These are phyloP conservation scores for Phytopythium sindhum DNA, from an alignment of 352 stramenopile genomes.

Conservation along the genomic window DNA sequence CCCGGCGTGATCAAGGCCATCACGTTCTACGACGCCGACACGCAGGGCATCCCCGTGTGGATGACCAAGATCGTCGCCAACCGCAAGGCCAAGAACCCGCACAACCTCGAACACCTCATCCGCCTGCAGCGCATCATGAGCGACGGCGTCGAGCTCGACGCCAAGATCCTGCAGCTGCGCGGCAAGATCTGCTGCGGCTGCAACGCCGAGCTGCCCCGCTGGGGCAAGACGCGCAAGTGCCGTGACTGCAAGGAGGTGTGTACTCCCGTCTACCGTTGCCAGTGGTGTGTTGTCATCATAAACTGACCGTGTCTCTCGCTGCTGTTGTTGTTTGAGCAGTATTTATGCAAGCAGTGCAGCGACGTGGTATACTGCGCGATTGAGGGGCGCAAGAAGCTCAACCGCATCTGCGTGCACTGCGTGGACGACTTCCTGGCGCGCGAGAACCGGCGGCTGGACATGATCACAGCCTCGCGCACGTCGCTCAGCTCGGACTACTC, in stretches of 20 bases:
- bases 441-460: constrained; percentile 23
- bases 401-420: constrained; percentile 66
- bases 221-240: constrained; percentile 42
- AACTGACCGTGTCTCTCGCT: background rate
- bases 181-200: constrained; percentile 45
- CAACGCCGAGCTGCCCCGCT: constrained; percentile 42
- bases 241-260: constrained; percentile 57
- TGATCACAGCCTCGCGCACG: constrained; percentile 21
- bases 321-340: constrained; percentile 3
- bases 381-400: constrained; percentile 62
- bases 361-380: constrained; percentile 61
- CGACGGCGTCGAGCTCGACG: constrained; percentile 45
- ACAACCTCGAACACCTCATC: constrained; percentile 61
- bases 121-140: constrained; percentile 50
- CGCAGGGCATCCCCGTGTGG: constrained; percentile 54
- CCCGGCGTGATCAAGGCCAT: constrained; percentile 45
- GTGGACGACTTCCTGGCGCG: constrained; percentile 31
- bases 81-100: constrained; percentile 55
- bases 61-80: constrained; percentile 59
- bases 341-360: constrained; percentile 58
- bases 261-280: background rate
- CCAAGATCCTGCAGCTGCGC: constrained; percentile 27
- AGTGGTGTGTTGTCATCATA: background rate
- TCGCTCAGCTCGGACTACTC: constrained; percentile 21
- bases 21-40: constrained; percentile 63